Percentiles rank a stretch among this genome's conserved stretches.
phyloP scores from a whole-genome alignment of 768 basidiomycete genomes.

The Coprinopsis cinerea region DNA sequence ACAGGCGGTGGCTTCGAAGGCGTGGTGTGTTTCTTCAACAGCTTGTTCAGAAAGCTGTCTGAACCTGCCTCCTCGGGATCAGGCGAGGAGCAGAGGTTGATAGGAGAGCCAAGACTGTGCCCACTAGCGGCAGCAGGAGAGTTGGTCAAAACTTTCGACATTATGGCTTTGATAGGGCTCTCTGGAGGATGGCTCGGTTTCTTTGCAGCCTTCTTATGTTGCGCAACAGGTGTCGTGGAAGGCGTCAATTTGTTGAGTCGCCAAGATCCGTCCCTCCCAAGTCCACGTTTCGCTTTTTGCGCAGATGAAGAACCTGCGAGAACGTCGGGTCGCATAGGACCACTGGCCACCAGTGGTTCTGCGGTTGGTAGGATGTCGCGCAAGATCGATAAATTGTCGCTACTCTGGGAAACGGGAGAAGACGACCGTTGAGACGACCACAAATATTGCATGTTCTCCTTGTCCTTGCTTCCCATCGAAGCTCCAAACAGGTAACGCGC shows the following conservation, averaged over 20 bases:
- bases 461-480: conserved; percentile 29
- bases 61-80: conserved; percentile 7
- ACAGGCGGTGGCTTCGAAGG: neutral
- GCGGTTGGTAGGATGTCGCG: too few species aligned
- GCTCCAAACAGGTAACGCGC: conserved; percentile 52
- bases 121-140: neutral
- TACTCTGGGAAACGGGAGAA: conserved; percentile 21
- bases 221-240: neutral
- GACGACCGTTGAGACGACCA: conserved; percentile 23
- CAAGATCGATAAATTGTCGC: too few species aligned
- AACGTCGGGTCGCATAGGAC: conserved; percentile 2
- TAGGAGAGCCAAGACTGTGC: conserved; percentile 16
- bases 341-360: too few species aligned
- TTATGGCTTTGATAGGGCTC: neutral
- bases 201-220: neutral
- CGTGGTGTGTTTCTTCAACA: neutral
- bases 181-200: neutral
- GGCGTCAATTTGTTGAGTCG: conserved; percentile 3
- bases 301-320: neutral
- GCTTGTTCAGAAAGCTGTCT: neutral
- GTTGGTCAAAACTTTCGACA: neutral
- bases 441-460: too few species aligned
- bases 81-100: conserved; percentile 18
- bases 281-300: neutral
- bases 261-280: conserved; percentile 8